Conservation (phyloP, 2,329 filamentous ascomycete species). For the Endothia cerciana region DNA sequence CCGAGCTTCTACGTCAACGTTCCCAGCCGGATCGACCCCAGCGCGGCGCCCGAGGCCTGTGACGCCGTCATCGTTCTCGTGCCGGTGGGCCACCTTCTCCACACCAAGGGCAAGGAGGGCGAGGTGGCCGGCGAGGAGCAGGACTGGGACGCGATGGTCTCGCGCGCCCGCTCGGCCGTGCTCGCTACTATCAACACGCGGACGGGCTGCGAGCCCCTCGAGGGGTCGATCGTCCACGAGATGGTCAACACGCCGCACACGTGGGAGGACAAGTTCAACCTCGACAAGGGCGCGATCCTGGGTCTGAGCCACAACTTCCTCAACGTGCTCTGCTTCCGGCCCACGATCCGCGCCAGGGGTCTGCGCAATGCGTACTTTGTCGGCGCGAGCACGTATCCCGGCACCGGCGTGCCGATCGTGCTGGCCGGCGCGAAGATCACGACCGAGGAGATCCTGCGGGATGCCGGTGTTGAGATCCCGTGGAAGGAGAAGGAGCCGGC, state of each 20-base stretch:
- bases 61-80: conserved; percentile 73
- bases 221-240: conserved; percentile 59
- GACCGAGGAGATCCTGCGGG: conserved; percentile 47
- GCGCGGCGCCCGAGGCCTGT: conserved; percentile 66
- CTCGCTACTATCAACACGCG: conserved; percentile 63
- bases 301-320: conserved; percentile 75
- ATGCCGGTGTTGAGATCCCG: conserved; percentile 36
- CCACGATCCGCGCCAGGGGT: conserved; percentile 56
- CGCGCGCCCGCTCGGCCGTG: conserved; percentile 62
- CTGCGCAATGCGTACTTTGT: conserved; percentile 68
- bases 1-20: conserved; percentile 81
- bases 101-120: conserved; percentile 42
- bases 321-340: conserved; percentile 71
- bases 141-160: conserved; percentile 65
- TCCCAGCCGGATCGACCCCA: conserved; percentile 68
- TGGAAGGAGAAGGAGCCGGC: conserved; percentile 35
- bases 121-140: conserved; percentile 46
- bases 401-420: conserved; percentile 75
- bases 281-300: conserved; percentile 75
- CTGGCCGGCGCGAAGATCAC: conserved; percentile 69
- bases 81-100: conserved; percentile 69
- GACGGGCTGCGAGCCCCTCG: conserved; percentile 57
- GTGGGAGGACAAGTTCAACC: conserved; percentile 72
- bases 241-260: conserved; percentile 66
- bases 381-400: conserved; percentile 75